Evolutionary conservation across 768 basidiomycete genomes (phyloP).

Genomic region (Nevesoporus exiguus): DNA sequence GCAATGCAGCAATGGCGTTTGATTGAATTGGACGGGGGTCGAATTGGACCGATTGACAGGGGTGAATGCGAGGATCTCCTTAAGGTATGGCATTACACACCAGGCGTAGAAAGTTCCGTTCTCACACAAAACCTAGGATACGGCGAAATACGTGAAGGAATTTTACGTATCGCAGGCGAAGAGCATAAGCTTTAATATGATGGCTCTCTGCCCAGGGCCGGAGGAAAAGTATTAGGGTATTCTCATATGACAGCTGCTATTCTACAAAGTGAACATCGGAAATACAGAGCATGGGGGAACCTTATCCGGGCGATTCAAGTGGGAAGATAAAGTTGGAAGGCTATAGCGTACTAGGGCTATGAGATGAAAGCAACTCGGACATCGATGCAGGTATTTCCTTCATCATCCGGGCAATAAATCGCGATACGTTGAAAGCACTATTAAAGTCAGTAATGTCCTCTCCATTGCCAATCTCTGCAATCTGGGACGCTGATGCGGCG

Average conservation of each 20-base stretch:
- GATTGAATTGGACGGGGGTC: slow-evolving; percentile 81
- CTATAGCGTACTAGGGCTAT: not conserved
- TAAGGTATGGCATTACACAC: slow-evolving; percentile 34
- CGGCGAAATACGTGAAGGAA: slow-evolving; percentile 43
- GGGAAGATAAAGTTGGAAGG: not conserved
- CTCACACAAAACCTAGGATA: slow-evolving; percentile 34
- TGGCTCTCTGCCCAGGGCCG: slow-evolving; percentile 40
- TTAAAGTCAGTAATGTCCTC: slow-evolving; percentile 33
- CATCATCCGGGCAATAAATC: slow-evolving; percentile 31
- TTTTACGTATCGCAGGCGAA: slow-evolving; percentile 38
- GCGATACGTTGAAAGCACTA: slow-evolving; percentile 29
- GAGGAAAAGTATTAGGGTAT: slow-evolving; percentile 11
- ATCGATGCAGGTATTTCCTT: slow-evolving; percentile 31
- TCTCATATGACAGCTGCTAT: not conserved
- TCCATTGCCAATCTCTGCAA: slow-evolving; percentile 34
- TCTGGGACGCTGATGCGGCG: slow-evolving; percentile 30
- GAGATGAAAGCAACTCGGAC: slow-evolving; percentile 28
- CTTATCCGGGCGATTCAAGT: not conserved
- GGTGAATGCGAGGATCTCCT: slow-evolving; percentile 61
- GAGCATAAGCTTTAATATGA: slow-evolving; percentile 45
- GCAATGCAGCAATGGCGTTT: slow-evolving; percentile 42
- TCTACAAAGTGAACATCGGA: slow-evolving; percentile 9
- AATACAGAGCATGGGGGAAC: not conserved
- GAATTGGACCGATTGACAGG: slow-evolving; percentile 77
- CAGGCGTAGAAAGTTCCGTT: not conserved